Evolutionary conservation across 1,284 basidiomycete genomes (phyloP), one percentile per base, ranked within the genome.

Genomic region (Stygiomarasmius scandens): DNA sequence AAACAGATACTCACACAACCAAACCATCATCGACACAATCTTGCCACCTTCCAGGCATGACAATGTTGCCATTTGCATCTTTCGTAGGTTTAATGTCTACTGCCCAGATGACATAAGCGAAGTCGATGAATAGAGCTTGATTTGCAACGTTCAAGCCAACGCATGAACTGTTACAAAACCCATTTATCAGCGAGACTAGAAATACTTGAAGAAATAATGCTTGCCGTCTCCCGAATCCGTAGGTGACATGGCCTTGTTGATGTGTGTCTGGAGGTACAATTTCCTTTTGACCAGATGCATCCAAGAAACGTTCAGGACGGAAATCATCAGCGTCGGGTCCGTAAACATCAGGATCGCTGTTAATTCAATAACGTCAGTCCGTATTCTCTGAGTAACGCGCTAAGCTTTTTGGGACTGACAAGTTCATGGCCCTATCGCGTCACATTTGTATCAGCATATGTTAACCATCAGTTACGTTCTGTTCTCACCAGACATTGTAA

Each of bases 371-470:
- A 59, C 64, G 61, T 65, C 47, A n/a, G 45, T n/a, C 11, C 25
- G 83, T 55, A 85, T 80, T 14, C 70, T 73, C 29, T 86, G 66
- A n/a, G n/a, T n/a, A n/a, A n/a, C n/a, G 23, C 24, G 19, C 24
- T 19, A 53, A 3, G 19, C 47, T 16, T 46, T 3, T 38, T n/a
- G 14, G 23, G 22, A 52, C 6, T 24, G 45, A 44, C 14, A 3
- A 34, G 16, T 47, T 47, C 45, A 47, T 47, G 20, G 45, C 45
- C 45, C 45, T 47, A 23, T 5, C 5, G 5, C 12, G 29, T 12
- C 29, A 32, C 5, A 32, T 32, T 12, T 32, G 29, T 32, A 32
- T 32, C 6, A 32, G 29, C 29, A 32, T 12, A 32, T 12, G 29
- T n/a, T n/a, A n/a, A n/a, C n/a, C n/a, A n/a, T n/a, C n/a, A n/a